Base-by-base conservation (phyloP, 176 grass and related monocot species). In the Dactylis glomerata region DNA sequence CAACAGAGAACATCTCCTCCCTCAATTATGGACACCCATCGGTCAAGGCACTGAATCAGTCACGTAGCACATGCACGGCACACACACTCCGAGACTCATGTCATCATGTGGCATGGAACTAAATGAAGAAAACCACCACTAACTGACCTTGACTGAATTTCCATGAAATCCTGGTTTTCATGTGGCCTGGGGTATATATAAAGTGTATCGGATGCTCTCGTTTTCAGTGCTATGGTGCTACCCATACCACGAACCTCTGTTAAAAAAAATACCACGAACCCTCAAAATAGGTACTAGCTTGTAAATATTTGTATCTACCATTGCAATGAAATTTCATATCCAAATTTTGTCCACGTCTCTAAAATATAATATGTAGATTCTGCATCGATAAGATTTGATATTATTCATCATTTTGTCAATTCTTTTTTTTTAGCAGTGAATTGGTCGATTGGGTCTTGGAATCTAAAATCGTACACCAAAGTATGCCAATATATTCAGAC, bases 91-190 rank as follows among this genome's bases (percentile, higher is more conserved):
- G 6, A 47, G 41, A 73, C 7, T 16, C 47, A 3, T 73, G 69
- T 12, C 42, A 30, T 45, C 42, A 73, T 30, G 23, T 2, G 24
- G 70, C 42, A 73, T 73, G 70, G 70, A 73, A 16, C 41, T 47
- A 46, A 67, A 20, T 38, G 4, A 68, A 9, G 33, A 68, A 67
- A 68, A 73, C 8, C 45, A 73, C 16, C 45, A 26, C 70, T 73
- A 73, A 73, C 70, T 73, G 27, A 73, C 70, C 7, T 73, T 47
- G 70, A 49, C 70, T 17, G 9, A 45, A 73, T 73, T 46, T 49
- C 15, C 42, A 73, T 0, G 24, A 73, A 73, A 30, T 73, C 45
- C 42, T 47, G 6, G 42, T 10, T 49, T 73, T 28, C 70, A 46
- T 30, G 70, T 47, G 70, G 24, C 7, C 70, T 28, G 70, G 7